Evolutionary conservation across 2,329 filamentous ascomycete genomes (phyloP), one percentile per base, ranked within the genome.

Genomic region (Apiospora rasikravindrae): DNA sequence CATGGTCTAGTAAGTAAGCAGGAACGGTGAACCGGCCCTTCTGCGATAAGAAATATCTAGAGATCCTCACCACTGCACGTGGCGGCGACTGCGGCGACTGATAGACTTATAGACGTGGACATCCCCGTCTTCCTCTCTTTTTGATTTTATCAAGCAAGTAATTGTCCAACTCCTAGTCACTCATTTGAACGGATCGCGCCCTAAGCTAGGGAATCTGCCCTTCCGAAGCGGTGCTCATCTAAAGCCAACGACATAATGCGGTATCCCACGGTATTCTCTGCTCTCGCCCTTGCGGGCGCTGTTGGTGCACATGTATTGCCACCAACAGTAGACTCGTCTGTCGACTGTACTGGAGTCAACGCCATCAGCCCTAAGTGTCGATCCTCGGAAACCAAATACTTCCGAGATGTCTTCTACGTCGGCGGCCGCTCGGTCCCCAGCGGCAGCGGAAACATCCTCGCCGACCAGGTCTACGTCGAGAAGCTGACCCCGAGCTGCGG

Each of bases 401-500:
- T 40, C 24, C 77, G 78, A 45, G 76, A 80, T 66, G 74, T 79
- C 61, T 76, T 80, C 72, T 80, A 80, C 70, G 77, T 80, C 51
- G 79, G 79, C 45, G 79, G 79, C 22, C 73, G 76, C 40, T 77
- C 77, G 70, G 74, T 75, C 19, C 69, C 75, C 42, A 71, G 76
- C 29, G 71, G 76, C 70, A 73, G 72, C 44, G 73, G 77, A 51
- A 75, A 75, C 74, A 73, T 76, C 70, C 73, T 76, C 69, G 73
- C 75, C 19, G 74, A 76, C 64, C 79, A 80, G 71, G 76, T 81
- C 26, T 81, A 79, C 70, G 79, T 80, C 64, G 79, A 80, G 73
- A 81, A 80, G 74, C 78, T 80, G 57, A 79, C 78, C 6, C 79
- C 78, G 13, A 53, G 72, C 4, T 71, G 74, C 24, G 67, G 72